Base-by-base conservation (phyloP, 441 rosid species). In the Gossypium lobatum region DNA sequence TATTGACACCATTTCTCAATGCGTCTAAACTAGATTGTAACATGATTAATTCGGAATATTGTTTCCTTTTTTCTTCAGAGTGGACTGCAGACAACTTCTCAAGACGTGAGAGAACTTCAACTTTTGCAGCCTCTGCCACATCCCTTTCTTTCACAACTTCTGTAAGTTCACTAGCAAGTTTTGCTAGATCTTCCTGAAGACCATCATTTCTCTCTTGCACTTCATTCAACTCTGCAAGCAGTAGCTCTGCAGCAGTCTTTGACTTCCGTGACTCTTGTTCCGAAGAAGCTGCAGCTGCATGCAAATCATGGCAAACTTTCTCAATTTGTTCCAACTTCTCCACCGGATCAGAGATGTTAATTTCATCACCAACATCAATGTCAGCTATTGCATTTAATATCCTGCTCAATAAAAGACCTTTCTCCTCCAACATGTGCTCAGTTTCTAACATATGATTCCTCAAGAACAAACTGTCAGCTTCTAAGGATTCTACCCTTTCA, bases 141-240 rank as follows among this genome's bases (percentile, higher is more conserved):
- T 90, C 93, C 77, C 85, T 92, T 69, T 80, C 85, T 77, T 78
- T 81, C 72, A 86, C 85, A 73, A 90, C 79, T 76, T 85, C 90
- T 53, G 78, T 61, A 74, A 91, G 84, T 76, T 91, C 91, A 77
- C 64, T 64, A 21, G 83, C 78, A 77, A 77, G 76, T 73, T 85
- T 85, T 72, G 89, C 81, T 78, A 93, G 80, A 79, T 91, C 95
- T 82, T 92, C 99, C 83, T 91, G 99, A 73, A 96, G 88, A 73
- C 81, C 70, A 73, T 95, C 99, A 78, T 97, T 94, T 87, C 97
- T 95, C 81, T 93, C 98, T 82, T 95, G 98, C 79, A 95, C 99
- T 80, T 97, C 99, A 78, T 93, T 91, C 82, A 95, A 83, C 83
- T 97, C 99, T 1, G 98, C 95, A 82, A 95, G 87, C 77, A 97